A percentile compares a stretch with the other conserved stretches of the same genome.
These are phyloP conservation scores for Candida corydali DNA, from an alignment of 805 yeast species.

Conservation along the genomic window DNA sequence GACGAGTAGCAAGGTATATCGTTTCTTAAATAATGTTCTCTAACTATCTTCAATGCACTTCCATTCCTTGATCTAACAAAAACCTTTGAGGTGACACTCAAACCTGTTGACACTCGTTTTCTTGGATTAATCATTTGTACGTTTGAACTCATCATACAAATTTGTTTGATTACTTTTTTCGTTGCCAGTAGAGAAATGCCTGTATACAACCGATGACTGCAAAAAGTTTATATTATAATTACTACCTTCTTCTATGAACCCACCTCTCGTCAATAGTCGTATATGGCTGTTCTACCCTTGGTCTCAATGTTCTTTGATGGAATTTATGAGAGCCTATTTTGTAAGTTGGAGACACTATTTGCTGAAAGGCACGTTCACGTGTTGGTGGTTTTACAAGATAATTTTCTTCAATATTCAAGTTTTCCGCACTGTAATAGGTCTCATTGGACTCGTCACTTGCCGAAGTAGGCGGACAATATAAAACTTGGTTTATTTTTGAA, in stretches of 20 bases:
- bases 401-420: constrained; percentile 3
- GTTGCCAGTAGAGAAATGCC: background rate
- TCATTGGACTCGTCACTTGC: constrained; percentile 8
- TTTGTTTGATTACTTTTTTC: background rate
- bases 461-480: background rate
- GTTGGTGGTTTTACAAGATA: background rate
- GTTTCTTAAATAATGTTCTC: constrained; percentile 89
- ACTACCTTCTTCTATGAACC: constrained; percentile 4
- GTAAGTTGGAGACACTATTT: background rate
- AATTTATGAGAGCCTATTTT: background rate
- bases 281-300: background rate
- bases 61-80: constrained; percentile 90
- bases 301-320: constrained; percentile 1
- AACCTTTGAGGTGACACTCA: constrained; percentile 78
- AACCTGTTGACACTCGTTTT: constrained; percentile 37
- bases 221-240: background rate
- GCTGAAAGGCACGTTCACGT: background rate
- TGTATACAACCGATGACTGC: constrained; percentile 2
- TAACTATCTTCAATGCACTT: constrained; percentile 81
- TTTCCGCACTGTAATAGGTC: constrained; percentile 10
- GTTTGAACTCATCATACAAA: constrained; percentile 3
- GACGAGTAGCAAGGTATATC: constrained; percentile 90
- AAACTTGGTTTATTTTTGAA: background rate
- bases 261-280: constrained; percentile 1
- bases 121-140: constrained; percentile 18